These are phyloP conservation scores for Cubamyces sp. DNA, from an alignment of 768 basidiomycete genomes.

Conservation along the genomic window DNA sequence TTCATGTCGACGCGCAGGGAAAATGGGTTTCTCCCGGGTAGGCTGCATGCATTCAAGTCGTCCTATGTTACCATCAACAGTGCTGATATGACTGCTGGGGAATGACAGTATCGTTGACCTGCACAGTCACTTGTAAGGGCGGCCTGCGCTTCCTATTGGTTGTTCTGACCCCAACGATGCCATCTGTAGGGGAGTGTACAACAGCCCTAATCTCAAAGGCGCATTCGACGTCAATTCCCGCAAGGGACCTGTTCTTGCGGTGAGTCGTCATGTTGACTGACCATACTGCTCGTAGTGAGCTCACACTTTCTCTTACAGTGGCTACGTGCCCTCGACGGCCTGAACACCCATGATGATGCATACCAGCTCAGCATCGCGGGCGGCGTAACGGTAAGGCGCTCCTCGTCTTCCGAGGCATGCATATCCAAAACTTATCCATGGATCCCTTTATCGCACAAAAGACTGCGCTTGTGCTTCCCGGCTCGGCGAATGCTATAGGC, in stretches of 20 bases:
- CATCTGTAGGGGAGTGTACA: conserved; percentile 8
- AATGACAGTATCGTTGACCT: conserved; percentile 21
- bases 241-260: conserved; percentile 38
- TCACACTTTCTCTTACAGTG: conserved; percentile 37
- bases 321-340: conserved; percentile 75
- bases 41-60: not conserved
- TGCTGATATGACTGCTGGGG: not conserved
- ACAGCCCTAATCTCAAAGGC: conserved; percentile 34
- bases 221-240: conserved; percentile 48
- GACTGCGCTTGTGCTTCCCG: conserved; percentile 76
- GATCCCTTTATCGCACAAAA: not conserved
- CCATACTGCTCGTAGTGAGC: not conserved
- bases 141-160: conserved; percentile 33
- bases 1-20: conserved; percentile 64
- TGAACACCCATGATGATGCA: conserved; percentile 81
- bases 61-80: too few species aligned
- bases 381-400: conserved; percentile 59
- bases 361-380: conserved; percentile 74
- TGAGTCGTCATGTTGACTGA: conserved; percentile 34
- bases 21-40: conserved; percentile 83
- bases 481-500: conserved; percentile 56
- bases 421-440: not conserved
- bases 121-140: conserved; percentile 24
- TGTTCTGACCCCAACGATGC: conserved; percentile 23
- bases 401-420: not conserved